Percentiles rank a stretch among this genome's conserved stretches.
Evolutionary conservation across 1,284 basidiomycete genomes (phyloP).

Genomic region (Inonotus obliquus): DNA sequence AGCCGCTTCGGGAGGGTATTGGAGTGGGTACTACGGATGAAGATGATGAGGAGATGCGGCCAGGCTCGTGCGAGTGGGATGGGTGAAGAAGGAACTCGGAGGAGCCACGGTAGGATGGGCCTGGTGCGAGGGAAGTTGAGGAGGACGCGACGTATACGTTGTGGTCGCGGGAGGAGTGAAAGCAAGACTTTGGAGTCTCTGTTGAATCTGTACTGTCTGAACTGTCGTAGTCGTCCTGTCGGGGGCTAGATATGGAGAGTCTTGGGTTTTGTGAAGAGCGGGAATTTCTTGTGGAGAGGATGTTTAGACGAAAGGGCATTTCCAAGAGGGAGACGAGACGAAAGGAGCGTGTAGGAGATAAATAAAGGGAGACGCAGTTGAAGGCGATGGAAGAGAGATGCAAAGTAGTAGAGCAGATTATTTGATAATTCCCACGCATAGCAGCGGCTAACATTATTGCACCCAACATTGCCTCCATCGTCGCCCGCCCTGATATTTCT

Average conservation of each 20-base stretch:
- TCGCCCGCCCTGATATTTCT: too few relatives aligned
- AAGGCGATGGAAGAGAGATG: neutral
- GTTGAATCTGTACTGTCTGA: constrained; percentile 37
- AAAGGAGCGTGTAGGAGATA: constrained; percentile 4
- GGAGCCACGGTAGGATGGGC: constrained; percentile 8
- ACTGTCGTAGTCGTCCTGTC: constrained; percentile 33
- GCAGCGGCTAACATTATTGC: too few relatives aligned
- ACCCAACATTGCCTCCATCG: too few relatives aligned
- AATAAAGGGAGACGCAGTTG: neutral
- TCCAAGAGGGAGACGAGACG: neutral
- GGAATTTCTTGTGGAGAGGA: constrained; percentile 2
- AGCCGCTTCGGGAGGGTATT: constrained; percentile 33
- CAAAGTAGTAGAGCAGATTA: neutral
- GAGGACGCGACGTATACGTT: constrained; percentile 12
- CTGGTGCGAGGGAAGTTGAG: constrained; percentile 11
- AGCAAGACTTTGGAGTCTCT: constrained; percentile 27
- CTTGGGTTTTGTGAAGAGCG: neutral
- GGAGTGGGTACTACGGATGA: constrained; percentile 14
- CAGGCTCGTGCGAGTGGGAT: neutral
- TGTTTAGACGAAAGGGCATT: constrained; percentile 16
- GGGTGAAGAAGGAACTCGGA: constrained; percentile 17
- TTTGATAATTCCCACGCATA: too few relatives aligned
- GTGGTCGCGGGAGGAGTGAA: constrained; percentile 10
- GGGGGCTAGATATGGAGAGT: constrained; percentile 2
- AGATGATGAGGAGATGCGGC: constrained; percentile 7